phyloP scores from a whole-genome alignment of 2,329 filamentous ascomycete genomes.

The Chaetomium olivaceum region DNA sequence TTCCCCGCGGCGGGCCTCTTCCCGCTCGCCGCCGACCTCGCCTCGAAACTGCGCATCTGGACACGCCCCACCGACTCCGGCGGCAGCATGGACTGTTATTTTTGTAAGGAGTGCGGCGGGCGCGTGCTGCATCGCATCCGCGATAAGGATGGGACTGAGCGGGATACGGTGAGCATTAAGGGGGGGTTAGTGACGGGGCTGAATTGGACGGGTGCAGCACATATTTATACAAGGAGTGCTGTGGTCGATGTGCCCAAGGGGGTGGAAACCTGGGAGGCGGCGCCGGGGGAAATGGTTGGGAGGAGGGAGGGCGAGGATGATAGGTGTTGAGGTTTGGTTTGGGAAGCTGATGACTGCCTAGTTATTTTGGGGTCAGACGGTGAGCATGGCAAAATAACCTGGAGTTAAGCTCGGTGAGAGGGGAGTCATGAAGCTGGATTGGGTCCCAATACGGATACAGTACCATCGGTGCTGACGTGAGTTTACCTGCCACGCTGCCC shows the following conservation, averaged over 20 bases:
- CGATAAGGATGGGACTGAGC: conserved; percentile 41
- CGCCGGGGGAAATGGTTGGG: conserved; percentile 23
- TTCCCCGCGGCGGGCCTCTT: conserved; percentile 39
- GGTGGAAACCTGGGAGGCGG: conserved; percentile 23
- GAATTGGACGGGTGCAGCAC: conserved; percentile 42
- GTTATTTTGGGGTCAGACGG: too few species aligned
- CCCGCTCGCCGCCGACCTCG: conserved; percentile 36
- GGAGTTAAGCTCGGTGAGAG: neutral
- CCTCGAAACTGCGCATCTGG: conserved; percentile 35
- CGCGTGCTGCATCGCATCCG: conserved; percentile 49
- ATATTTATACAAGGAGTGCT: conserved; percentile 50
- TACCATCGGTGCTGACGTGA: neutral
- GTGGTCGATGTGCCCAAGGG: conserved; percentile 47
- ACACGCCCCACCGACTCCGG: conserved; percentile 36
- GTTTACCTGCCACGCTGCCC: neutral
- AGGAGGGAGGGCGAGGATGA: neutral
- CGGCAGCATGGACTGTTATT: conserved; percentile 40
- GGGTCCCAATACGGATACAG: neutral
- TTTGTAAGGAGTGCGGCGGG: conserved; percentile 42
- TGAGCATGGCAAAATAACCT: neutral
- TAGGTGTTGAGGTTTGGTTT: neutral
- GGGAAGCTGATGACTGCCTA: neutral
- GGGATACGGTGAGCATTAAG: conserved; percentile 47
- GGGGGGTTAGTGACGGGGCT: conserved; percentile 48
- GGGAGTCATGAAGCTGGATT: neutral